Evolutionary conservation across 768 basidiomycete genomes (phyloP).

Genomic region (Gelatoporia subvermispora): DNA sequence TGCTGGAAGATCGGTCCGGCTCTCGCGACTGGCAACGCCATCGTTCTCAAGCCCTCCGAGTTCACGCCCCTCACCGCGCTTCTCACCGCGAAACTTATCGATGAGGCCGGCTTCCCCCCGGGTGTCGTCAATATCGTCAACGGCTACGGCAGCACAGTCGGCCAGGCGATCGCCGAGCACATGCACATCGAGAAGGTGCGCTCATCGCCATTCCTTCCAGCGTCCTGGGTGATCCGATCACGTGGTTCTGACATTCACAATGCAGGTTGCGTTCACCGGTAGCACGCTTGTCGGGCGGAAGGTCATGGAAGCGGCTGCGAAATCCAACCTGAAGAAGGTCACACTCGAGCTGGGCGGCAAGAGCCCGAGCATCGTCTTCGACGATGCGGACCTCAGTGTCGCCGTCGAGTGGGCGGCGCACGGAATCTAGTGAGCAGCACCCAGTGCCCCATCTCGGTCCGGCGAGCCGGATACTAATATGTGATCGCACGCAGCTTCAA

Average conservation of each 20-base stretch:
- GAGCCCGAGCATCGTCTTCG: slow-evolving; percentile 54
- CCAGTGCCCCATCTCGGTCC: background rate
- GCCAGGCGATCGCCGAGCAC: slow-evolving; percentile 52
- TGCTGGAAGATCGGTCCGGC: slow-evolving; percentile 61
- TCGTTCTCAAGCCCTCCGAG: slow-evolving; percentile 64
- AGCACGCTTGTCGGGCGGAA: slow-evolving; percentile 57
- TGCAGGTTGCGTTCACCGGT: slow-evolving; percentile 62
- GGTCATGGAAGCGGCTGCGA: slow-evolving; percentile 54
- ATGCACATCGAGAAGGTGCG: slow-evolving; percentile 49
- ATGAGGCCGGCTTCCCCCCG: slow-evolving; percentile 56
- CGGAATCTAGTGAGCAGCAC: slow-evolving; percentile 49
- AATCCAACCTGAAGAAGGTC: slow-evolving; percentile 62
- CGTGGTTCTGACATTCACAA: no score
- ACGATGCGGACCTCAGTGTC: slow-evolving; percentile 54
- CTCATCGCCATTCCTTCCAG: background rate
- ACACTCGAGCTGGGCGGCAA: slow-evolving; percentile 72
- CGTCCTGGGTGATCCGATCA: background rate
- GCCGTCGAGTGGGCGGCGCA: slow-evolving; percentile 53
- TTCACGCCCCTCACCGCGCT: slow-evolving; percentile 55
- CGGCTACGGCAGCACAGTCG: slow-evolving; percentile 52
- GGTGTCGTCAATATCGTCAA: slow-evolving; percentile 58
- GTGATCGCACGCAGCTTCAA: slow-evolving; percentile 46
- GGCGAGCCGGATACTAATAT: background rate
- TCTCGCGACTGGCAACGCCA: slow-evolving; percentile 54
- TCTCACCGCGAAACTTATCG: slow-evolving; percentile 36